These are phyloP conservation scores for Avena sativa DNA, from an alignment of 176 grass and related monocot species.

Conservation along the genomic window DNA sequence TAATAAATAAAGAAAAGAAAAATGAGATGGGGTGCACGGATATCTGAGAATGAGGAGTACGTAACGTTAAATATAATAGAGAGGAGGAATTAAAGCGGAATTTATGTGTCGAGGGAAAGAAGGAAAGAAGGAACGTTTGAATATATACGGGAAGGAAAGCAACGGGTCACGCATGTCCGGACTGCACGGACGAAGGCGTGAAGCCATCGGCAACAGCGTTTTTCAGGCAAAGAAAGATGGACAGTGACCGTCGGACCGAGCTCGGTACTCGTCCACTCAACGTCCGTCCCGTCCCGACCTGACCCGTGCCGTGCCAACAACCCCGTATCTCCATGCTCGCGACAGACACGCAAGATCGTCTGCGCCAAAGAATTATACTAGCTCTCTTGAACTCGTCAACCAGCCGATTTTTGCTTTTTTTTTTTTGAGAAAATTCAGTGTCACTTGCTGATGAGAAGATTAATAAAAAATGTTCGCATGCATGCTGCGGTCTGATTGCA, in stretches of 20 bases:
- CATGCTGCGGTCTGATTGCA: not conserved
- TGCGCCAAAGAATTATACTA: not conserved
- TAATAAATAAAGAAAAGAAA: not conserved
- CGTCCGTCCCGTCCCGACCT: not conserved
- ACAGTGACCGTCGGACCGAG: constrained; percentile 17
- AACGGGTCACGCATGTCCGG: constrained; percentile 31
- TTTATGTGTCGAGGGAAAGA: not conserved
- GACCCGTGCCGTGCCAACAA: constrained; percentile 7
- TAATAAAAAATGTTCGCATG: no score
- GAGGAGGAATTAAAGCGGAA: not conserved
- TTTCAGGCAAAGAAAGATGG: constrained; percentile 19
- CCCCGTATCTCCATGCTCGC: constrained; percentile 11
- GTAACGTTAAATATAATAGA: not conserved
- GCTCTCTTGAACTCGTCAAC: not conserved
- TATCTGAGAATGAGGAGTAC: not conserved
- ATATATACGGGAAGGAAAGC: not conserved
- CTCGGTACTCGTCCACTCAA: not conserved
- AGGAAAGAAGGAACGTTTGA: not conserved
- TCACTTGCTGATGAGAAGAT: not conserved
- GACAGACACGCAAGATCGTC: not conserved
- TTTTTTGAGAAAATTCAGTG: not conserved
- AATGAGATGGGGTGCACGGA: not conserved
- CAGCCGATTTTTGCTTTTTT: not conserved
- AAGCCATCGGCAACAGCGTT: not conserved
- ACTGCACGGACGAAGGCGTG: constrained; percentile 4